Conservation (phyloP, 2,329 filamentous ascomycete genomes). For the Aplosporella prunicola region DNA sequence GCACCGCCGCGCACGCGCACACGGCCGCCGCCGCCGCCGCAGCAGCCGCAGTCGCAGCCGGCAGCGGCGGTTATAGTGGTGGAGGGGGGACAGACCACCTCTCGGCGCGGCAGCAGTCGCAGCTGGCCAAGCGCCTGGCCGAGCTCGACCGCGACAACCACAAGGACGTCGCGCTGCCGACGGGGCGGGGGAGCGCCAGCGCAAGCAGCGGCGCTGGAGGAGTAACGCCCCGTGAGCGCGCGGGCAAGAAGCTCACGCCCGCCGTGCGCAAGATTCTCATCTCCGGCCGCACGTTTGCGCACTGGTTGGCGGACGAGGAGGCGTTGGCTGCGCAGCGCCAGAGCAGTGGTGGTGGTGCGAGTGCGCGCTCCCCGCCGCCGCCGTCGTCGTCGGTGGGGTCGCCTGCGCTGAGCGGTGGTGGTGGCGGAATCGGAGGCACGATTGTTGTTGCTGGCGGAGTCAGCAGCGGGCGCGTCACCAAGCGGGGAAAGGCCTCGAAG, state of each 20-base stretch:
- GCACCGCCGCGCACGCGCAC: constrained; percentile 42
- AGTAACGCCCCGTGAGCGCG: constrained; percentile 28
- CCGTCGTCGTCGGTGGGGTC: constrained; percentile 5
- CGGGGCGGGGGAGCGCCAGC: constrained; percentile 42
- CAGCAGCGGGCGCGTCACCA: no score
- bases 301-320: constrained; percentile 72
- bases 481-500: no score
- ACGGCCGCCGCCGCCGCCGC: constrained; percentile 31
- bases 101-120: constrained; percentile 72
- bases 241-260: constrained; percentile 48
- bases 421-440: no score
- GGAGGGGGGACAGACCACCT: constrained; percentile 44
- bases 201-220: no score
- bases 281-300: constrained; percentile 73
- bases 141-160: constrained; percentile 55
- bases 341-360: no score
- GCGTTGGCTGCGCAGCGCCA: constrained; percentile 38
- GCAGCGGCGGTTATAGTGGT: no score
- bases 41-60: constrained; percentile 31
- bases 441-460: no score
- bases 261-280: constrained; percentile 65
- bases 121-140: constrained; percentile 70
- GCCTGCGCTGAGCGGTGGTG: no score
- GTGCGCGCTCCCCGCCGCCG: not conserved
- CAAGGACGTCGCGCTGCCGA: constrained; percentile 49